Conservation (phyloP, 2,329 filamentous ascomycete genomes). For the Colletotrichum sublineola region DNA sequence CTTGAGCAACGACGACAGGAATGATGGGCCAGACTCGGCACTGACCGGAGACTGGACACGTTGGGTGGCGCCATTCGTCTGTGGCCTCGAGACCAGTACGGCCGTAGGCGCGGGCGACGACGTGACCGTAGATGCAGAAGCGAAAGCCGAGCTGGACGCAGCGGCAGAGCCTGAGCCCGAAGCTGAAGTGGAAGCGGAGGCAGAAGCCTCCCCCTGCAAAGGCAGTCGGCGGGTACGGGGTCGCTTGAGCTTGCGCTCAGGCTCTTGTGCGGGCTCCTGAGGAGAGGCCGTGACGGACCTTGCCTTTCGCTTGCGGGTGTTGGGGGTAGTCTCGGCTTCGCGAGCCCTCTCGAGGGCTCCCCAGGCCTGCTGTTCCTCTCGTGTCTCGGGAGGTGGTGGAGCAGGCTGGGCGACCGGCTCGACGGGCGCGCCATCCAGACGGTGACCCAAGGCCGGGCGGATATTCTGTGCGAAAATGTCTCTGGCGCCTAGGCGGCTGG, state of each 20-base stretch:
- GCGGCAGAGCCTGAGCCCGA: slow-evolving; percentile 46
- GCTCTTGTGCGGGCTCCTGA: slow-evolving; percentile 73
- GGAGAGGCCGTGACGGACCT: slow-evolving; percentile 80
- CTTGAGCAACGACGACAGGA: slow-evolving; percentile 87
- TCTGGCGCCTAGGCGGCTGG: slow-evolving; percentile 81
- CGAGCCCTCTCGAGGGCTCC: slow-evolving; percentile 89
- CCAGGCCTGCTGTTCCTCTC: slow-evolving; percentile 89
- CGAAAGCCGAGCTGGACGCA: slow-evolving; percentile 29
- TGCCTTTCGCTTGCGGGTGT: slow-evolving; percentile 79
- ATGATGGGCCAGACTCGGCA: slow-evolving; percentile 73
- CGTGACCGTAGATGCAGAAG: slow-evolving; percentile 9
- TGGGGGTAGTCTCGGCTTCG: slow-evolving; percentile 69
- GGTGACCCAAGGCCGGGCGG: slow-evolving; percentile 69
- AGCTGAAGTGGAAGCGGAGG: slow-evolving; percentile 47
- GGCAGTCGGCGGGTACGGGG: slow-evolving; percentile 81
- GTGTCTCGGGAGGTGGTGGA: slow-evolving; percentile 65
- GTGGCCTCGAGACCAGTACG: slow-evolving; percentile 41
- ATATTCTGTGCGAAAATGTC: slow-evolving; percentile 78
- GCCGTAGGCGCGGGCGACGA: slow-evolving; percentile 46
- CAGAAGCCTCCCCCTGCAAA: slow-evolving; percentile 62
- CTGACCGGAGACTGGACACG: slow-evolving; percentile 39
- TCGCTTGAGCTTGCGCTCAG: slow-evolving; percentile 87
- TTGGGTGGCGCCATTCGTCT: slow-evolving; percentile 32
- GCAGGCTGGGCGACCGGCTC: slow-evolving; percentile 12
- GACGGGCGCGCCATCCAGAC: slow-evolving; percentile 64